Percentiles rank a stretch among this genome's conserved stretches.
Evolutionary conservation across 2,329 filamentous ascomycete species (phyloP).

Genomic region (Fusarium albosuccineum): DNA sequence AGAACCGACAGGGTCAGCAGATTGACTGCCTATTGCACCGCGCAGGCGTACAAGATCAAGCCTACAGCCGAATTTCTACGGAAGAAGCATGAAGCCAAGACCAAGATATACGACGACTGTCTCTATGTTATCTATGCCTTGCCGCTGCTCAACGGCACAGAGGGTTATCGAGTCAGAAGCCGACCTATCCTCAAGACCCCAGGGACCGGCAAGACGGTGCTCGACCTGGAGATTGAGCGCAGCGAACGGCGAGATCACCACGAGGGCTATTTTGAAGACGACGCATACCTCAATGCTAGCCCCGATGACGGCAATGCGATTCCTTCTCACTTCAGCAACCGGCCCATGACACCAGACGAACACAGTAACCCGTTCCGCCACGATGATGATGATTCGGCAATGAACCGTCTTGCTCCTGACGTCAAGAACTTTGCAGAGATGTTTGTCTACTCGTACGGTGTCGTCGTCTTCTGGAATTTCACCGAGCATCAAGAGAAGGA

Average conservation of each 20-base stretch:
- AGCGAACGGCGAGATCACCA: conserved; percentile 91
- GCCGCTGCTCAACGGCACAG: conserved; percentile 84
- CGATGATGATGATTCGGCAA: conserved; percentile 62
- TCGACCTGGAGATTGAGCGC: conserved; percentile 96
- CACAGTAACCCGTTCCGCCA: conserved; percentile 46
- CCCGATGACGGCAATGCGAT: conserved; percentile 48
- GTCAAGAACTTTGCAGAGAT: conserved; percentile 90
- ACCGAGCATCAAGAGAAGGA: conserved; percentile 96
- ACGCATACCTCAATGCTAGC: conserved; percentile 63
- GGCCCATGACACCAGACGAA: conserved; percentile 45
- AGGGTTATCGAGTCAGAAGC: conserved; percentile 89
- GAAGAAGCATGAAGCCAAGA: conserved; percentile 88
- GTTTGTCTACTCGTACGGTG: conserved; percentile 97
- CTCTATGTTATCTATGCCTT: conserved; percentile 96
- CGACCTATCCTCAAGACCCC: conserved; percentile 93
- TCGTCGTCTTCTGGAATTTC: conserved; percentile 99
- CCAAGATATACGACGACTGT: conserved; percentile 98
- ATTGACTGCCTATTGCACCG: conserved; percentile 96
- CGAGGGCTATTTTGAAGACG: conserved; percentile 89
- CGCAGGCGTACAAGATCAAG: conserved; percentile 91
- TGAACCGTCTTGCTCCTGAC: conserved; percentile 74
- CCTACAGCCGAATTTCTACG: conserved; percentile 90
- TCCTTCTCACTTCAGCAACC: conserved; percentile 51
- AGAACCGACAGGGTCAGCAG: conserved; percentile 88
- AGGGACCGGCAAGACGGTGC: conserved; percentile 86